These are phyloP conservation scores for Buddleja alternifolia DNA, from an alignment of 257 asterid species.

Conservation along the genomic window DNA sequence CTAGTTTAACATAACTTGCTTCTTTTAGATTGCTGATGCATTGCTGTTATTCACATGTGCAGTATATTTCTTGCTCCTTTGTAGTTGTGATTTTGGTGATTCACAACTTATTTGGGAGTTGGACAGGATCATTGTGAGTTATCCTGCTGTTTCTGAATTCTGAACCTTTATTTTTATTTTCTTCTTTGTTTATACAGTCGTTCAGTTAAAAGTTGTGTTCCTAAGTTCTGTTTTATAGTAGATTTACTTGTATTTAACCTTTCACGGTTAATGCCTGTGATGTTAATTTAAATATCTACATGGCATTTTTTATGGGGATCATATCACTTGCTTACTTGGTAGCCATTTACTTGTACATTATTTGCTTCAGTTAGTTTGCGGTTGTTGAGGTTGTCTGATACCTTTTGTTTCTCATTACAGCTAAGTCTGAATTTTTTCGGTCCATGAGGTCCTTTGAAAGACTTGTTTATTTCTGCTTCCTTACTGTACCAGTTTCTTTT, in stretches of 20 bases:
- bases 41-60: conserved; percentile 36
- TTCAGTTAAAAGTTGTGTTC: neutral
- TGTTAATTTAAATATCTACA: neutral
- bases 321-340: neutral
- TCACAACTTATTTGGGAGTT: conserved; percentile 28
- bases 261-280: neutral
- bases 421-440: conserved; percentile 12
- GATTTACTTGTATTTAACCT: conserved; percentile 2
- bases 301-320: conserved; percentile 19
- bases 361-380: neutral
- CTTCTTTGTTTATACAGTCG: neutral
- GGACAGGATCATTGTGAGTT: conserved; percentile 14
- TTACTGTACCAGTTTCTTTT: neutral
- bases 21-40: conserved; percentile 33
- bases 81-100: conserved; percentile 31
- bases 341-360: neutral
- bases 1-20: conserved; percentile 25
- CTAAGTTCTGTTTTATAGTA: neutral
- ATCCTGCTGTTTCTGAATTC: conserved; percentile 6
- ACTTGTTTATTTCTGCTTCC: neutral
- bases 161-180: conserved; percentile 7
- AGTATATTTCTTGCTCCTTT: conserved; percentile 38
- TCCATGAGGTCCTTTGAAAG: conserved; percentile 22
- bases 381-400: conserved; percentile 34
- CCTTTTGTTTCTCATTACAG: conserved; percentile 30